Percentiles rank a stretch among this genome's conserved stretches.
Conservation (phyloP, 1,284 basidiomycete species). For the Baeospora myosura region DNA sequence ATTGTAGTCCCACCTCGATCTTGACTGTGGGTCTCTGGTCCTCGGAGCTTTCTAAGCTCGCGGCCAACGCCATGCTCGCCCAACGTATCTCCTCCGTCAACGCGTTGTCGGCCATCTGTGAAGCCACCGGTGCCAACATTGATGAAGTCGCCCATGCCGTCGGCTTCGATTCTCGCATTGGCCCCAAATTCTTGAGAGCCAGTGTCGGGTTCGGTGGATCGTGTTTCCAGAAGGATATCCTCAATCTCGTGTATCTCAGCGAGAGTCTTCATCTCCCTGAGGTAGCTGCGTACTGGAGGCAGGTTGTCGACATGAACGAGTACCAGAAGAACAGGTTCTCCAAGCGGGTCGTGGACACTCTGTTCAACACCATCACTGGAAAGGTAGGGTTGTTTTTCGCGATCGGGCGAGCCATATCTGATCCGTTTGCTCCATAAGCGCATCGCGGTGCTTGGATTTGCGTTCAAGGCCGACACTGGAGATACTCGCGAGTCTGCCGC, state of each 20-base stretch:
- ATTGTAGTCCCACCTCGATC: neutral
- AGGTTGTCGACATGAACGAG: constrained; percentile 94
- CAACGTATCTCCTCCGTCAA: constrained; percentile 98
- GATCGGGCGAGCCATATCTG: constrained; percentile 11
- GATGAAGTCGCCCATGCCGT: constrained; percentile 96
- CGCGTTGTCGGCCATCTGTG: constrained; percentile 96
- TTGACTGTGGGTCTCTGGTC: constrained; percentile 97
- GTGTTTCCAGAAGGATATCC: constrained; percentile 99
- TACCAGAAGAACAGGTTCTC: constrained; percentile 91
- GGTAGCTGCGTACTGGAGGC: constrained; percentile 97
- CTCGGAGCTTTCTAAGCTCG: constrained; percentile 96
- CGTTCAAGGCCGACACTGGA: constrained; percentile 95
- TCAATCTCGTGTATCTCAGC: constrained; percentile 95
- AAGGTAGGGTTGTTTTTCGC: constrained; percentile 52
- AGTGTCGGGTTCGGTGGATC: constrained; percentile 96
- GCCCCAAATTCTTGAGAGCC: constrained; percentile 92
- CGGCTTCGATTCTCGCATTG: constrained; percentile 89
- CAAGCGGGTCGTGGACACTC: constrained; percentile 85
- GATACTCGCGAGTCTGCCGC: constrained; percentile 97
- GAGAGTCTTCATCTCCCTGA: constrained; percentile 92
- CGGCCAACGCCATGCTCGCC: constrained; percentile 97
- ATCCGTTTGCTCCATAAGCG: constrained; percentile 43
- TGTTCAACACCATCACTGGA: constrained; percentile 96
- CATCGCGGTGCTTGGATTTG: constrained; percentile 94
- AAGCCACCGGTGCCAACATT: constrained; percentile 98